Evolutionary conservation across 805 yeast genomes (phyloP).

Genomic region (Metschnikowia corniflorae): DNA sequence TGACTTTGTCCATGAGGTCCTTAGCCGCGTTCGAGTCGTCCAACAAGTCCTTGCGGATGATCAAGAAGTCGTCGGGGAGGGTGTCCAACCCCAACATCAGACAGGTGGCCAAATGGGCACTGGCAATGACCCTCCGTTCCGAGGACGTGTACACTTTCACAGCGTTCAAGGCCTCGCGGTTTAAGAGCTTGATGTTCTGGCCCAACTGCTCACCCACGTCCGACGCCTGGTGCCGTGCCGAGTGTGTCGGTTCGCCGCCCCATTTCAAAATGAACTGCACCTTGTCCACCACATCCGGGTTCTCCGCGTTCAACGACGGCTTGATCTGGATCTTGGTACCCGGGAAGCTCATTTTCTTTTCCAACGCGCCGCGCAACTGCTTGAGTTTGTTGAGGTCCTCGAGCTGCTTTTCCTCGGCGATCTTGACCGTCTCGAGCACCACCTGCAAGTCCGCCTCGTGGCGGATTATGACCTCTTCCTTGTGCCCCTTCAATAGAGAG

Average conservation of each 20-base stretch:
- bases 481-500: slow-evolving; percentile 86
- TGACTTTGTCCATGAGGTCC: slow-evolving; percentile 95
- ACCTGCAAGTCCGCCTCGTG: slow-evolving; percentile 82
- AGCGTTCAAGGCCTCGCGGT: slow-evolving; percentile 78
- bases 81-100: slow-evolving; percentile 65
- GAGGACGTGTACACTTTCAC: slow-evolving; percentile 87
- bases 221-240: slow-evolving; percentile 89
- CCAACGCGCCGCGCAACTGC: slow-evolving; percentile 78
- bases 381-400: slow-evolving; percentile 78
- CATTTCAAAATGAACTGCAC: slow-evolving; percentile 94
- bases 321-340: slow-evolving; percentile 96
- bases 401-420: slow-evolving; percentile 72
- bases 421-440: slow-evolving; percentile 77
- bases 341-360: slow-evolving; percentile 83
- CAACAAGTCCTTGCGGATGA: slow-evolving; percentile 81
- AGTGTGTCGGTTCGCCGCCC: slow-evolving; percentile 99
- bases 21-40: slow-evolving; percentile 99
- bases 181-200: slow-evolving; percentile 83
- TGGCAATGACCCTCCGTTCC: slow-evolving; percentile 89
- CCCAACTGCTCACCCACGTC: slow-evolving; percentile 96
- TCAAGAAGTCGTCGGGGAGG: slow-evolving; percentile 72
- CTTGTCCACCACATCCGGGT: slow-evolving; percentile 73
- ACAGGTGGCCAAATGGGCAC: slow-evolving; percentile 83
- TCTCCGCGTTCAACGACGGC: slow-evolving; percentile 68
- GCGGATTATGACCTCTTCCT: slow-evolving; percentile 92